Evolutionary conservation across 495 filamentous ascomycete species (phyloP), one percentile per base, ranked within the genome.

Genomic region (Achaetomiella virescens): DNA sequence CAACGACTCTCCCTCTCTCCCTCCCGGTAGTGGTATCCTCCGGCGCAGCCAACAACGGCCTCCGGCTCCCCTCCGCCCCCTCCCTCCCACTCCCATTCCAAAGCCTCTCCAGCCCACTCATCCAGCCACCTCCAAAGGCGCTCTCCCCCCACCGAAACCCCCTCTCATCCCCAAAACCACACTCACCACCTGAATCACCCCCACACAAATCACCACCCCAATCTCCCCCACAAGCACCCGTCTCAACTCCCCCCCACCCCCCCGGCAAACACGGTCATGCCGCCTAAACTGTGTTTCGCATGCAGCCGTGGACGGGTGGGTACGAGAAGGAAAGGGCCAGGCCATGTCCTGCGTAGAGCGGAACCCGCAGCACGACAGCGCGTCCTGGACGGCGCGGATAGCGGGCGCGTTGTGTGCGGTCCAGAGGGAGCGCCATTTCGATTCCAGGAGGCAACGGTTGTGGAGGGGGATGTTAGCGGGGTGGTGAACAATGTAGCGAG

Each of bases 321-420:
- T 37, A 0, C 57, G 55, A 0, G 15, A 11, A 0, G 67, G 66
- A 56, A 85, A 85, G 10, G 85, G 85, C 72, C 74, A 86, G 0
- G 77, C 75, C 52, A 74, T 73, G 59, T 90, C 84, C 48, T 64
- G 70, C 5, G 76, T 60, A 20, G 72, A 77, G 25, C 71, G 70
- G 12, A 86, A 70, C 2, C 86, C 86, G 55, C 86, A 90, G 67
- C 86, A 90, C 9, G 75, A 61, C 37, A 88, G 75, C 0, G 70
- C 59, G 64, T 88, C 82, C 53, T 90, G 85, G 55, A 90, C 85
- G 9, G 66, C 46, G 45, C 78, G 68, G 51, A 90, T 82, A 10
- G 72, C 64, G 17, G 70, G 63, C 1, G 54, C 72, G 50, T 86
- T 65, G 57, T 83, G 78, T 0, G 49, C 33, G 0, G 56, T 58